Evolutionary conservation across 805 yeast species (phyloP), one percentile per base, ranked within the genome.

Genomic region (Huiozyma sinensis): DNA sequence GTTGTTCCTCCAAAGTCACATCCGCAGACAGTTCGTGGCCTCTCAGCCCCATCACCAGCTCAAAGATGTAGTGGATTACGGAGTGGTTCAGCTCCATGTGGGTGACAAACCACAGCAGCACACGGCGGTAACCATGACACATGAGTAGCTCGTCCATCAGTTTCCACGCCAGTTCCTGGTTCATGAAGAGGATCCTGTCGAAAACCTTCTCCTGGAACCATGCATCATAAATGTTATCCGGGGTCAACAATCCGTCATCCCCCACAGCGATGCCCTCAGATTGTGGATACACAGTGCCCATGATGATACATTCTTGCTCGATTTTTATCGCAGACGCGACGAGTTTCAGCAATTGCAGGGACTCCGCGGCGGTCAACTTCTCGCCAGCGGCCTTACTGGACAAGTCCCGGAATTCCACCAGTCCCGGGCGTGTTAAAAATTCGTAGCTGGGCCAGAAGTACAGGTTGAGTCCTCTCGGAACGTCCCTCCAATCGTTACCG

Each of bases 401-500:
- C 33, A 60, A 47, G 7, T 43, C 38, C 9, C 40, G 28, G 13
- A 52, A 44, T 2, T 45, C 38, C 7, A 50, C 51, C n/a, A 48
- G 31, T 34, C 38, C 33, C 5, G 59, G 53, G 1, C 40, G 31
- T 11, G 49, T 43, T 8, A 53, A 42, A 43, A 61, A 61, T 11
- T 35, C 28, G 42, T 52, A 60, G 7, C 41, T 39, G 7, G 54
- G 48, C 3, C 61, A 52, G 39, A 67, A 64, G 33, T 63, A 60
- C 9, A 63, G 59, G 54, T 82, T 82, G 1, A 66, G 66, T 3
- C 77, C 84, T 41, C 87, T 64, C 3, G 84, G 82, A 9, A 79
- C 67, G 58, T 81, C 88, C 52, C 87, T 64, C 85, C 88, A 80
- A 61, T 82, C 88, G 33, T 75, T 66, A 0, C 85, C 86, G 39